Evolutionary conservation across 441 rosid genomes (phyloP).

Genomic region (Arabidopsis lyrata): DNA sequence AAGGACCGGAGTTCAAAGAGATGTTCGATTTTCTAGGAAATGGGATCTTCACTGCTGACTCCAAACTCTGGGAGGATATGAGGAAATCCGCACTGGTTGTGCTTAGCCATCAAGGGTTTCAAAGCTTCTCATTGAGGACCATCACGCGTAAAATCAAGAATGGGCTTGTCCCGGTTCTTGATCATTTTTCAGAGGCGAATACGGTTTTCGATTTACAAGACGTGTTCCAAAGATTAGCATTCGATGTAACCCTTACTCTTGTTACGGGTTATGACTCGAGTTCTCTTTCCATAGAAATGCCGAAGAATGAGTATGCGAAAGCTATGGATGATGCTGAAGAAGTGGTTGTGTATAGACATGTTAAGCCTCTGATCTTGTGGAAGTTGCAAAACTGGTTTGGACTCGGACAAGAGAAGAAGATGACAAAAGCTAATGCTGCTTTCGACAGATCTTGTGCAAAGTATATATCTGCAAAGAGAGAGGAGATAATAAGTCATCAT

Average conservation of each 20-base stretch:
- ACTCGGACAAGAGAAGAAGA: constrained; percentile 45
- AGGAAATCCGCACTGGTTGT: constrained; percentile 48
- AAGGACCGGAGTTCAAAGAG: constrained; percentile 57
- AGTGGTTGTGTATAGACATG: constrained; percentile 37
- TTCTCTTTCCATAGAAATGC: constrained; percentile 46
- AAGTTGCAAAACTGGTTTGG: constrained; percentile 41
- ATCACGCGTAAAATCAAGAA: constrained; percentile 38
- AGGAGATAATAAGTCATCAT: constrained; percentile 5
- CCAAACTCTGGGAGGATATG: constrained; percentile 54
- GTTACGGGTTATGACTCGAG: constrained; percentile 49
- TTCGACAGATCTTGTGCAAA: constrained; percentile 30
- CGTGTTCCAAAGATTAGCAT: constrained; percentile 54
- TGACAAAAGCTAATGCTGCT: constrained; percentile 37
- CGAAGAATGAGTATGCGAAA: constrained; percentile 31
- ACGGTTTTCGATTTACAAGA: constrained; percentile 54
- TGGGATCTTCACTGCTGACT: constrained; percentile 61
- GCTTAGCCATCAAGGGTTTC: constrained; percentile 48
- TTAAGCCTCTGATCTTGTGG: constrained; percentile 42
- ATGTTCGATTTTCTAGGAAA: constrained; percentile 63
- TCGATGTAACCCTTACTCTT: constrained; percentile 51
- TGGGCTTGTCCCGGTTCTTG: constrained; percentile 50
- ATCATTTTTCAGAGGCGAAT: constrained; percentile 37
- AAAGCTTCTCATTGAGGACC: constrained; percentile 46
- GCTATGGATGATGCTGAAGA: constrained; percentile 48
- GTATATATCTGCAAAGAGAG: constrained; percentile 35